Conservation (phyloP, 163 green algal species). For the Volvox carteri region DNA sequence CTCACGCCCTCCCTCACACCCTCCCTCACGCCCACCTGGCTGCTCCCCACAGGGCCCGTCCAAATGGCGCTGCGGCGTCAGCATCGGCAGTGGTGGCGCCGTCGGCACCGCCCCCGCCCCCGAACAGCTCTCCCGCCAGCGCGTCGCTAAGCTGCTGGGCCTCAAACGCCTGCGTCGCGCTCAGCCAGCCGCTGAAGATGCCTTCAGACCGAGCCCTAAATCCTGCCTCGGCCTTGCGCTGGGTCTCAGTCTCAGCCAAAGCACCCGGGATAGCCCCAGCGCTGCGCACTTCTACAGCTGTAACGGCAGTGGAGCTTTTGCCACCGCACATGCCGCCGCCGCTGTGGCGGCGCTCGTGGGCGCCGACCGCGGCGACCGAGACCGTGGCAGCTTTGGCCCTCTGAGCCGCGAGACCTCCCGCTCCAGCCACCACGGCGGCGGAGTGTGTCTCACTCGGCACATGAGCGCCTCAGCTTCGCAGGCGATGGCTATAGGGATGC, state of each 20-base stretch:
- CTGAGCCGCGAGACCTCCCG: background rate
- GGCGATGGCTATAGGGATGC: too few species aligned
- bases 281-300: background rate
- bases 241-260: background rate
- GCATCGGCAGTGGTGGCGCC: background rate
- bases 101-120: background rate
- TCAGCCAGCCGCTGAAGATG: background rate
- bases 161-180: slow-evolving; percentile 24
- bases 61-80: background rate
- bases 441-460: too few species aligned
- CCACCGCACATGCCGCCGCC: background rate
- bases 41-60: background rate
- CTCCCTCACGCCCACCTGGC: too few species aligned
- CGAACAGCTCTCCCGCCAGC: slow-evolving; percentile 1
- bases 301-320: background rate
- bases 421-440: slow-evolving; percentile 1
- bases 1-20: too few species aligned
- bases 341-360: background rate
- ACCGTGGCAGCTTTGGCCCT: background rate
- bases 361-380: background rate
- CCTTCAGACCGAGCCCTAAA: background rate
- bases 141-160: slow-evolving; percentile 16
- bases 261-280: background rate
- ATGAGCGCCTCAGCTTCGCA: too few species aligned
- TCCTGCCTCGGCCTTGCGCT: too few species aligned